Base-by-base conservation (phyloP, 176 grass and related monocot genomes). In the Zea luxurians region DNA sequence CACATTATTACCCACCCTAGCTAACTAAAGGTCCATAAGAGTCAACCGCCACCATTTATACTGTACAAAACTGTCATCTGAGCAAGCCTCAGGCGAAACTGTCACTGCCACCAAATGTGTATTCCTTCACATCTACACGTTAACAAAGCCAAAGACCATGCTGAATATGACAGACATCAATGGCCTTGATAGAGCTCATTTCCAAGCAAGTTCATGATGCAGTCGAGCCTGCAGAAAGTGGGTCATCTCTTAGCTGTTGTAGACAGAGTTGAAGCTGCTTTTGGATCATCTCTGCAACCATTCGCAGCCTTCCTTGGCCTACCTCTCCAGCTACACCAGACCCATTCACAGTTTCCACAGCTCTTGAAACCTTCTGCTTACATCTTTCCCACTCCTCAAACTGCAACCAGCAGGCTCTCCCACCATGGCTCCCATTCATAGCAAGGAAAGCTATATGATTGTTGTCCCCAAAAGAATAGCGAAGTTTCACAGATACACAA, bases 341-440 rank as follows among this genome's bases (percentile, higher is more conserved):
- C 43, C 75, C 90, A 78, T 94, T 96, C 13, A 91, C 86, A 85
- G 80, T 81, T 59, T 99, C 96, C 41, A 92, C 92, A 13, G 92
- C 89, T 67, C 92, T 91, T 5, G 92, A 68, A 8, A 99, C 92
- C 78, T 89, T 91, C 79, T 91, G 96, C 84, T 91, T 93, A 76
- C 90, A 99, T 73, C 89, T 92, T 43, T 99, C 92, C 96, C 96
- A 99, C 37, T 99, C 92, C 35, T 99, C 96, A n/a, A 75, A 42
- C 48, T 89, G 92, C 73, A 89, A 74, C 90, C 90, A 99, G 70
- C 96, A 99, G 47, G 92, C 88, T 91, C 86, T 93, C 18, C 96
- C 92, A 34, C 96, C 92, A 76, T 99, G 96, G 79, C 96, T 99
- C 54, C 96, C 92, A 61, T 99, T 83, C 92, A 93, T 96, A 78